Evolutionary conservation across 495 filamentous ascomycete species (phyloP).

Genomic region (Physcia stellaris): DNA sequence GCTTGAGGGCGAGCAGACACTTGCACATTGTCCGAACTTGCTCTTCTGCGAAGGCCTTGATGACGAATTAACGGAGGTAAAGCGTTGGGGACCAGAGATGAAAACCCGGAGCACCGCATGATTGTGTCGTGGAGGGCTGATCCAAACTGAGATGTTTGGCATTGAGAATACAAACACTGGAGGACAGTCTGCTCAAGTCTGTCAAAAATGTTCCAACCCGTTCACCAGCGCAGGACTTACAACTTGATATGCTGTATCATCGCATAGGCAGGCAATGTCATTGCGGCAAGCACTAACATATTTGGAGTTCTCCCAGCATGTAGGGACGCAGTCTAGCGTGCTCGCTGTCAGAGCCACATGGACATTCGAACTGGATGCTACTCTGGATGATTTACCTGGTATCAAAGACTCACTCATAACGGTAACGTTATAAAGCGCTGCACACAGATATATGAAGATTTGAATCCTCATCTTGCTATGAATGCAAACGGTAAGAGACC

Average conservation of each 20-base stretch:
- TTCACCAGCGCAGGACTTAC: constrained; percentile 12
- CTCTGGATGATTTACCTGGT: constrained; percentile 6
- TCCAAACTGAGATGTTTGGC: constrained; percentile 22
- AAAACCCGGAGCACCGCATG: constrained; percentile 15
- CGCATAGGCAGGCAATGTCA: constrained; percentile 20
- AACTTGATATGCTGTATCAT: constrained; percentile 21
- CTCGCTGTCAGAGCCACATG: neutral
- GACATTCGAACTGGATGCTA: neutral
- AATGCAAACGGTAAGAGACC: neutral
- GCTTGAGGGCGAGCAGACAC: too few species aligned
- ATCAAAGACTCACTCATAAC: neutral
- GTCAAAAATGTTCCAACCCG: constrained; percentile 4
- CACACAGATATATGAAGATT: neutral
- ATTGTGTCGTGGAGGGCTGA: constrained; percentile 22
- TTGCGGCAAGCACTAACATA: constrained; percentile 21
- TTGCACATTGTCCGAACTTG: too few species aligned
- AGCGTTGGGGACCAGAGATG: constrained; percentile 1
- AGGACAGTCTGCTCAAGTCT: constrained; percentile 18
- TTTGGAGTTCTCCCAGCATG: constrained; percentile 30
- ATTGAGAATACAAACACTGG: constrained; percentile 30
- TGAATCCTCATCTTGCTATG: constrained; percentile 4
- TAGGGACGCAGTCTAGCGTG: constrained; percentile 11
- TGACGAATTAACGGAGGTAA: constrained; percentile 15
- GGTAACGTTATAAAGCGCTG: constrained; percentile 1
- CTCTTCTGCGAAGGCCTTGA: constrained; percentile 13